Base-by-base conservation (phyloP, 352 stramenopile genomes). In the Globisporangium spiculum region DNA sequence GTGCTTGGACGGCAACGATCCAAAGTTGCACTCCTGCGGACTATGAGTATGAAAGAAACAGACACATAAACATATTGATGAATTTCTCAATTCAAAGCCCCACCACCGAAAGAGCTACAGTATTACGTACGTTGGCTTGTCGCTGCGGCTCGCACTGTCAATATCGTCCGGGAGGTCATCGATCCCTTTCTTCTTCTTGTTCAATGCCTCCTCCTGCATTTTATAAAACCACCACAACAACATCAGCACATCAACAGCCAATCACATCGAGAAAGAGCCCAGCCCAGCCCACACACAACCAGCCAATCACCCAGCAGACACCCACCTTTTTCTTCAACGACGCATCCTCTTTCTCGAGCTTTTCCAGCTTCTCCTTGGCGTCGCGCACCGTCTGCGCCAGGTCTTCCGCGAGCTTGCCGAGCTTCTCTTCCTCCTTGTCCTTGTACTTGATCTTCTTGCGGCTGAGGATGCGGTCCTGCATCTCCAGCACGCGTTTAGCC, bases 361-460 rank as follows among this genome's bases (percentile, higher is more conserved):
- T 95, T 27, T 96, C 89, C 0, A 96, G 74, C 36, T 89, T 88
- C 46, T 96, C 89, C 62, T 95, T 96, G 1, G 84, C 76, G 5
- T 76, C 52, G 9, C 86, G 83, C 24, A 96, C 84, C 0, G 85
- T 93, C 65, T 92, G 78, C n/a, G 79, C 85, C 9, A 94, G 75
- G 63, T 94, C 78, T 60, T 96, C 88, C 0, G 88, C 88, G 0
- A 96, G 70, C 56, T 80, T 88, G 22, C 88, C 88, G 20, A 96
- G 76, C 52, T 88, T 96, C 56, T 96, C 88, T 52, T 96, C 88
- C 58, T 96, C 88, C 62, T 94, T 91, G 66, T 94, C 88, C 72
- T 94, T 94, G 73, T 94, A 96, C 74, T 93, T 93, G 78, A 96
- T 80, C 70, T 96, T 96, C 75, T 93, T 91, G 60, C 83, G 78